Percentiles rank a stretch among this genome's conserved stretches.
Conservation (phyloP, 1,139 yeast genomes). For the Scheffersomyces segobiensis region DNA sequence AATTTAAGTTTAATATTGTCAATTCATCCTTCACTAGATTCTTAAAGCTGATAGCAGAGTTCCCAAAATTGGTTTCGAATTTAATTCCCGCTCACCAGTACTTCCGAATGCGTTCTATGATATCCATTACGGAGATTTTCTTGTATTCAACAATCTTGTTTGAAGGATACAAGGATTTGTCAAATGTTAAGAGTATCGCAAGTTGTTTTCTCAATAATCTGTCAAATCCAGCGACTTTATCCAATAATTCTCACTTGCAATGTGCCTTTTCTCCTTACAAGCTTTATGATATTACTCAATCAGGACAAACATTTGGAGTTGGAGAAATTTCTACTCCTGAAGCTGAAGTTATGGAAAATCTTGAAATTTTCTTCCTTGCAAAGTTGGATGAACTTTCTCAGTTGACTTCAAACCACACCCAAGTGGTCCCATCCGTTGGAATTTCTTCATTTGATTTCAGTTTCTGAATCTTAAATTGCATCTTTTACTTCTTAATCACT, state of each 20-base stretch:
- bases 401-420: not conserved
- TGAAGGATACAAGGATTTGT: slow-evolving; percentile 38
- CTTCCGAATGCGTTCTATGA: slow-evolving; percentile 6
- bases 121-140: slow-evolving; percentile 7
- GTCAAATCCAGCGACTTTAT: not conserved
- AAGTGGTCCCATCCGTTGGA: not conserved
- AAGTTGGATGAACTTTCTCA: not conserved
- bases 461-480: slow-evolving; percentile 1
- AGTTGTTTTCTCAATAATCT: not conserved
- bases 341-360: not conserved
- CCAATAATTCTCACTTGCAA: not conserved
- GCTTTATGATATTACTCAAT: slow-evolving; percentile 7
- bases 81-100: slow-evolving; percentile 6
- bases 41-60: slow-evolving; percentile 20
- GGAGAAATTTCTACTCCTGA: not conserved
- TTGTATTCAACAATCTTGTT: slow-evolving; percentile 14
- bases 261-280: slow-evolving; percentile 6
- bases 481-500: slow-evolving; percentile 1
- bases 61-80: slow-evolving; percentile 9
- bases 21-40: slow-evolving; percentile 23
- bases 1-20: slow-evolving; percentile 18
- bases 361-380: not conserved
- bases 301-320: slow-evolving; percentile 4
- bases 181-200: slow-evolving; percentile 9
- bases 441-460: not conserved